Evolutionary conservation across 176 grass and related monocot genomes (phyloP).

Genomic region (Eragrostis nindensis): DNA sequence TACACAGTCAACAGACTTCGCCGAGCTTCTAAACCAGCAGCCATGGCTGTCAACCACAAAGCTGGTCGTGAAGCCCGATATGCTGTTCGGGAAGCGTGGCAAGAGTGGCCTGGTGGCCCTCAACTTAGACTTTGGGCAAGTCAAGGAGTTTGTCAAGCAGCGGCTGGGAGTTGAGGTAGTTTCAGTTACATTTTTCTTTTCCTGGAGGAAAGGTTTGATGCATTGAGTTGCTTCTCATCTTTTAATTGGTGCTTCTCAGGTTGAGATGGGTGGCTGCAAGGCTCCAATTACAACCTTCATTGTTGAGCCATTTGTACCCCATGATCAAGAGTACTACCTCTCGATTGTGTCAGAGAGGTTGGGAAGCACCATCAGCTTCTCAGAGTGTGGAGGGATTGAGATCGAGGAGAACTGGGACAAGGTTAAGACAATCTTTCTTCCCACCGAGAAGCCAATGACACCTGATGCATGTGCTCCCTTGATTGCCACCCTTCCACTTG

Average conservation of each 20-base stretch:
- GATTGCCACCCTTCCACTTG: slow-evolving; percentile 83
- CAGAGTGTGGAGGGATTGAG: slow-evolving; percentile 89
- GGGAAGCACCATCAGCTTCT: slow-evolving; percentile 92
- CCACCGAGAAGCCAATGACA: slow-evolving; percentile 72
- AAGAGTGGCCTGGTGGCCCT: slow-evolving; percentile 93
- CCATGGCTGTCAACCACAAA: slow-evolving; percentile 84
- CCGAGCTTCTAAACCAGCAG: slow-evolving; percentile 60
- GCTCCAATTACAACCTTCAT: slow-evolving; percentile 96
- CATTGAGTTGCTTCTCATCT: background rate
- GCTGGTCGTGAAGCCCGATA: slow-evolving; percentile 87
- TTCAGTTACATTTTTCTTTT: background rate
- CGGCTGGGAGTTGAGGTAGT: slow-evolving; percentile 79
- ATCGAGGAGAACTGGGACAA: slow-evolving; percentile 99
- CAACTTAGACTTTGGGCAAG: slow-evolving; percentile 79
- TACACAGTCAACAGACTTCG: slow-evolving; percentile 73
- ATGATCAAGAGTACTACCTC: slow-evolving; percentile 91
- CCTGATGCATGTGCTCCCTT: slow-evolving; percentile 75
- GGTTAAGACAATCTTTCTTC: slow-evolving; percentile 86
- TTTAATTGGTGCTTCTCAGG: slow-evolving; percentile 33
- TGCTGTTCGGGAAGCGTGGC: slow-evolving; percentile 97
- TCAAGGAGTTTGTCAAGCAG: slow-evolving; percentile 77
- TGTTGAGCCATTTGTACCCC: slow-evolving; percentile 86
- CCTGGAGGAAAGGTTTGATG: background rate
- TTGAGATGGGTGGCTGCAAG: slow-evolving; percentile 92
- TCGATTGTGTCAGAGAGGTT: slow-evolving; percentile 80